A percentile compares a stretch with the other conserved stretches of the same genome.
phyloP scores from a whole-genome alignment of 78 protist species.

The Blattamonas nauphoetae region DNA sequence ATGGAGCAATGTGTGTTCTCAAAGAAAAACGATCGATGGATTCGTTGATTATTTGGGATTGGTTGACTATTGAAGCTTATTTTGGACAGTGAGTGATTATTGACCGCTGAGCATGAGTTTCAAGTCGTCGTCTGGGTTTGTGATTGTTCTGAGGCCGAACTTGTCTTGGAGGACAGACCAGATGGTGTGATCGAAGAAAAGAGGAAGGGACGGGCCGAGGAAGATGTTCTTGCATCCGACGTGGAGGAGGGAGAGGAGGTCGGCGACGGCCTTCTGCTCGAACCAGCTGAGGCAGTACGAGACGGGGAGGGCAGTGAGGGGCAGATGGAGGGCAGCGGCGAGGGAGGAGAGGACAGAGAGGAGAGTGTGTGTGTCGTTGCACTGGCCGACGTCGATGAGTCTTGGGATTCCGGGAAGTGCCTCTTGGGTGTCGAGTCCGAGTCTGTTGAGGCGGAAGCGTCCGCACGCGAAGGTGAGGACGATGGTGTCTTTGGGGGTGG shows the following conservation, averaged over 20 bases:
- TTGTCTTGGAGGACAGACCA: too few relatives aligned
- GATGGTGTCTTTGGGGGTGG: conserved; percentile 28
- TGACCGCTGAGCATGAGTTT: too few relatives aligned
- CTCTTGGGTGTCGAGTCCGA: conserved; percentile 47
- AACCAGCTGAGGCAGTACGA: conserved; percentile 55
- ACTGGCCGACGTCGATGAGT: conserved; percentile 75
- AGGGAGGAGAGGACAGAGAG: conserved; percentile 58
- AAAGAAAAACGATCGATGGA: too few relatives aligned
- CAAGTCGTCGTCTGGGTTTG: too few relatives aligned
- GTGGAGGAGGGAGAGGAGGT: conserved; percentile 49
- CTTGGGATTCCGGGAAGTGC: conserved; percentile 54
- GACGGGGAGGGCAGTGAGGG: conserved; percentile 64
- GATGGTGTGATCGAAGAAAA: too few relatives aligned
- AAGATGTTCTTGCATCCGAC: conserved; percentile 56
- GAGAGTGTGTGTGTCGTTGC: conserved; percentile 72
- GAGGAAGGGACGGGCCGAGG: conserved; percentile 68
- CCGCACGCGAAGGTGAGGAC: conserved; percentile 56
- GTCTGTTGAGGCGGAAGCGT: conserved; percentile 47
- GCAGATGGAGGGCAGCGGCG: conserved; percentile 28
- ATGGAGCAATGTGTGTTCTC: too few relatives aligned
- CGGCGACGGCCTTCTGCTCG: conserved; percentile 77
- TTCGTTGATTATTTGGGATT: too few relatives aligned
- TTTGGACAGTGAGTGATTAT: too few relatives aligned
- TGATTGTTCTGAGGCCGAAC: too few relatives aligned
- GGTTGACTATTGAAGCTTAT: too few relatives aligned